Conservation (phyloP, 2,329 filamentous ascomycete genomes). For the Apiospora saccharicola region DNA sequence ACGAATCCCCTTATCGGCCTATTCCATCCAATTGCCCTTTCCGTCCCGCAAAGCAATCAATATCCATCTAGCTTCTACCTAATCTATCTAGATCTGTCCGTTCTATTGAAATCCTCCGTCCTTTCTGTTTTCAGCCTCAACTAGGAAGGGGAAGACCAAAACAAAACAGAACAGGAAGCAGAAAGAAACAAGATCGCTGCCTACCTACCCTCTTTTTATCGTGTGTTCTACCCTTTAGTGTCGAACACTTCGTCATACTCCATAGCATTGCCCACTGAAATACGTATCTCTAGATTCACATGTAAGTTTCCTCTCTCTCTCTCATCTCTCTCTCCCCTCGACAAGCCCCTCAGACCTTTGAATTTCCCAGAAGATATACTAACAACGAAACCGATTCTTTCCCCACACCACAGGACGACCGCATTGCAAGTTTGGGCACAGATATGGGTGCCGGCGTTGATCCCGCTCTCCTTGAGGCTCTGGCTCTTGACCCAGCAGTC, state of each 20-base stretch:
- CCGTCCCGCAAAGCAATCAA: background rate
- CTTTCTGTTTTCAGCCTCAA: background rate
- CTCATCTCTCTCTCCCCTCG: background rate
- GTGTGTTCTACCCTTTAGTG: slow-evolving; percentile 1
- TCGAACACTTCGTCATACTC: background rate
- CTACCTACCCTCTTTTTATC: background rate
- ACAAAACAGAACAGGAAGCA: background rate
- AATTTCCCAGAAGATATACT: slow-evolving; percentile 1
- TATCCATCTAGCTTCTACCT: background rate
- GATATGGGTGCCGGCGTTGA: slow-evolving; percentile 62
- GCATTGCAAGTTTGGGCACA: background rate
- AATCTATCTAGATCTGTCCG: background rate
- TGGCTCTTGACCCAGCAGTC: slow-evolving; percentile 62
- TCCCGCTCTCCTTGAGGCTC: slow-evolving; percentile 65
- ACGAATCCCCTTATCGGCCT: background rate
- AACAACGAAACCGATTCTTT: slow-evolving; percentile 1
- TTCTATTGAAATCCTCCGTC: slow-evolving; percentile 5
- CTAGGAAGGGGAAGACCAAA: no score
- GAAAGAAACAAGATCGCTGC: background rate
- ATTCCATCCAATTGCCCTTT: background rate
- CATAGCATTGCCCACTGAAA: background rate
- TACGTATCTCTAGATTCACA: slow-evolving; percentile 18
- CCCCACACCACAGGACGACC: background rate
- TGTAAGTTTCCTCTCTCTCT: background rate
- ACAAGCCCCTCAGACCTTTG: no score